Evolutionary conservation across 2,329 filamentous ascomycete species (phyloP), one percentile per base, ranked within the genome.

Genomic region (Exserohilum turcica): DNA sequence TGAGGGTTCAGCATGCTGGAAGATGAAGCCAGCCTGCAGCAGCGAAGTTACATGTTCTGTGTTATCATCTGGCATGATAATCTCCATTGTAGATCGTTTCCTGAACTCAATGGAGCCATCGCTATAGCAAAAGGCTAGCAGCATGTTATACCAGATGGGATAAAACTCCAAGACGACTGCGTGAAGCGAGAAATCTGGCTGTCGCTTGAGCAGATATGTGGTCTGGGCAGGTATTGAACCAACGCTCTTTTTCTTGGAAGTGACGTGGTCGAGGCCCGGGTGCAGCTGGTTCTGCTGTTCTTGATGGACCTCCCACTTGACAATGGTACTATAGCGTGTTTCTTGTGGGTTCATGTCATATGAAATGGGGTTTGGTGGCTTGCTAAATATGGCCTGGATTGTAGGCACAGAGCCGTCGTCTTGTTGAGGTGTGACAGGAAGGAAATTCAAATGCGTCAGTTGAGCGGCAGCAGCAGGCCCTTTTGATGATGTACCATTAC

Each of bases 31-130:
- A 39, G 87, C 86, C 71, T 96, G 90, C 24, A 87, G 80, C 24
- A 95, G 79, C 51, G 85, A 89, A 56, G 83, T 85, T 28, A 95
- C 84, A 39, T 80, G 85, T 37, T 85, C 82, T 6, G 84, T 75
- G 63, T 89, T 87, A 24, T 82, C 80, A 50, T 88, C 83, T 5
- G 83, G 82, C 57, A 84, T 86, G 0, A 92, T 78, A 47, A 87
- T 81, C 4, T 85, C 80, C 82, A 96, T 88, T 0, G 85, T 89
- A 42, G 83, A 80, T 9, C 91, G 84, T 66, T 95, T 89, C 50
- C 90, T 85, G 72, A 93, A 90, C 62, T 94, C 87, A 3, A 95
- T 80, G 0, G 86, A 88, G 9, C 92, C 90, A 69, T 96, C 92
- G 56, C 89, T 89, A 63, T 90, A 90, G 21, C 83, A 82, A 53